A percentile compares a stretch with the other conserved stretches of the same genome.
Conservation (phyloP, 768 basidiomycete genomes). For the Boletus rubroflammeus region DNA sequence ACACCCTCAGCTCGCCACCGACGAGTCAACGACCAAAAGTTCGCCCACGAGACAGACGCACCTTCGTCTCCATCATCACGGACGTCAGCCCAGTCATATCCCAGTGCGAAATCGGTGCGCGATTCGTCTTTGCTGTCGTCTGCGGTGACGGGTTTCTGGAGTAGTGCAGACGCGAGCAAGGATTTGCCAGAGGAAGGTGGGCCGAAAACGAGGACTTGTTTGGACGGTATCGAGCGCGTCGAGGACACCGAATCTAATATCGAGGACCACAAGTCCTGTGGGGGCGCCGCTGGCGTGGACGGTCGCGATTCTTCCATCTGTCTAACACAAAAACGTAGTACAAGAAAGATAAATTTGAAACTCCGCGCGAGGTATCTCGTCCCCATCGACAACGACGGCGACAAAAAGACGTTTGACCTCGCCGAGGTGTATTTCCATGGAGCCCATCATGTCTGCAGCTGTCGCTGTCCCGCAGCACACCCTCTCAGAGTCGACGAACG, state of each 20-base stretch:
- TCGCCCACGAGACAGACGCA: constrained; percentile 31
- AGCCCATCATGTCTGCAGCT: constrained; percentile 37
- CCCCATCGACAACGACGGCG: constrained; percentile 8
- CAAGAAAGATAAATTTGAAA: constrained; percentile 25
- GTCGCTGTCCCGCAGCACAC: constrained; percentile 57
- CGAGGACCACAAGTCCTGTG: constrained; percentile 86
- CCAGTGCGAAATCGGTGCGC: constrained; percentile 75
- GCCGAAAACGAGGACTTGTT: constrained; percentile 83
- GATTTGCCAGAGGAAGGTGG: constrained; percentile 79
- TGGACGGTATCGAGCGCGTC: constrained; percentile 76
- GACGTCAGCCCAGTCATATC: constrained; percentile 90
- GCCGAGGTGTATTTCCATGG: constrained; percentile 11
- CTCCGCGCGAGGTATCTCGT: constrained; percentile 18
- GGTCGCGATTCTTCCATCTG: constrained; percentile 52
- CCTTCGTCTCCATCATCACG: constrained; percentile 95
- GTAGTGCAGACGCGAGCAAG: constrained; percentile 62
- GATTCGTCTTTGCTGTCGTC: constrained; percentile 59
- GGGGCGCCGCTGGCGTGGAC: constrained; percentile 69
- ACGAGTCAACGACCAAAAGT: not conserved
- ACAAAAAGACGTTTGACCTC: not conserved
- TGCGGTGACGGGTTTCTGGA: constrained; percentile 56
- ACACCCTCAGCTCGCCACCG: not conserved
- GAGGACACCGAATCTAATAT: constrained; percentile 87
- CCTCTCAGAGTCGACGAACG: constrained; percentile 65
- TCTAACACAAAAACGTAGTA: no score